phyloP scores from a whole-genome alignment of 208 protist species.

The Leishmania gerbilli region DNA sequence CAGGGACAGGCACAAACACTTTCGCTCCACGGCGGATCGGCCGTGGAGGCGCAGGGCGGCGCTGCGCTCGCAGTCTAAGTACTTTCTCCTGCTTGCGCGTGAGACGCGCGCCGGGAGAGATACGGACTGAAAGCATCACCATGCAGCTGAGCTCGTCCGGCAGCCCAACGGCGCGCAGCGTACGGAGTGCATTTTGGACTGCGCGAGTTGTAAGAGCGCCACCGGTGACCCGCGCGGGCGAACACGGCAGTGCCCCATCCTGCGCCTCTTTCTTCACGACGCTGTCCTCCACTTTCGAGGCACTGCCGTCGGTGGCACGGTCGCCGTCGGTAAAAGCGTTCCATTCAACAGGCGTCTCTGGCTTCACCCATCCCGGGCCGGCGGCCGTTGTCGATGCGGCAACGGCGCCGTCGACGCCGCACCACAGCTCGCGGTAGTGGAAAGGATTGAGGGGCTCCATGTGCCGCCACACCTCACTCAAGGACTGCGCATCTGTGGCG shows the following conservation, averaged over 20 bases:
- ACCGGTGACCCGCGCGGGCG: neutral
- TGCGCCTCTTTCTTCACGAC: neutral
- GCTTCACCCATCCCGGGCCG: neutral
- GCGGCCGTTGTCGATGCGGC: neutral
- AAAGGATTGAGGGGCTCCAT: constrained; percentile 73
- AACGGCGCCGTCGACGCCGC: constrained; percentile 2
- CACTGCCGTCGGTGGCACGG: neutral
- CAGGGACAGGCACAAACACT: constrained; percentile 41
- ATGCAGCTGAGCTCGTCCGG: constrained; percentile 45
- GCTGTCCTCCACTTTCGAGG: neutral
- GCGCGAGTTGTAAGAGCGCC: constrained; percentile 6
- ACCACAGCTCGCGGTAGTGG: constrained; percentile 66
- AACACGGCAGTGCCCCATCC: neutral
- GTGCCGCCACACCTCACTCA: constrained; percentile 25
- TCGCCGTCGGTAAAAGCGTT: neutral
- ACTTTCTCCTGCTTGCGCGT: constrained; percentile 31
- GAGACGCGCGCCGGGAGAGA: constrained; percentile 1
- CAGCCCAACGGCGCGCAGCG: constrained; percentile 33
- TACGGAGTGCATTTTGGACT: constrained; percentile 16
- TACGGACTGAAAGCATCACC: constrained; percentile 23
- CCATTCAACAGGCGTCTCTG: neutral
- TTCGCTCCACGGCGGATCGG: constrained; percentile 69
- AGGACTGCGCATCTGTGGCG: constrained; percentile 10
- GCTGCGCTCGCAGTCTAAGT: constrained; percentile 49
- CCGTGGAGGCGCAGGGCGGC: constrained; percentile 47